These are phyloP conservation scores for Pisolithus microcarpus DNA, from an alignment of 768 basidiomycete species.

Conservation along the genomic window DNA sequence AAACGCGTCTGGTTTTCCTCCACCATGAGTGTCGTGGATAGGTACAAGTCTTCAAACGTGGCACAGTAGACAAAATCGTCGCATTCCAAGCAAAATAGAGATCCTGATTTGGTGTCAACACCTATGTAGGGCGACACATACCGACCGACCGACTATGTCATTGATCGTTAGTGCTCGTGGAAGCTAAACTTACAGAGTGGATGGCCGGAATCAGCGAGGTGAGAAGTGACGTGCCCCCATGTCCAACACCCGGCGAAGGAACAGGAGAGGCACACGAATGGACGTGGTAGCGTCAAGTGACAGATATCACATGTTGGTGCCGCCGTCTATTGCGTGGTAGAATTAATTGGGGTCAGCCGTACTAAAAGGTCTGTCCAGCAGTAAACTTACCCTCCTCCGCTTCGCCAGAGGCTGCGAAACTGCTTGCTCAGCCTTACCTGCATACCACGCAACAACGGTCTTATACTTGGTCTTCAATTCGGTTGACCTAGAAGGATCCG, in stretches of 20 bases:
- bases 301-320: slow-evolving; percentile 63
- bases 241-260: slow-evolving; percentile 65
- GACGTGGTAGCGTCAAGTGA: slow-evolving; percentile 45
- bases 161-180: neutral
- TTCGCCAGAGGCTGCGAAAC: slow-evolving; percentile 40
- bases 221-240: slow-evolving; percentile 47
- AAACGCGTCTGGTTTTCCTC: slow-evolving; percentile 61
- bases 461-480: slow-evolving; percentile 44
- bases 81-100: slow-evolving; percentile 66
- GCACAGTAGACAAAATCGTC: slow-evolving; percentile 67
- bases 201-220: slow-evolving; percentile 54
- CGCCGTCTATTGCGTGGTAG: slow-evolving; percentile 33
- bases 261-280: slow-evolving; percentile 72
- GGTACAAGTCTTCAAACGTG: slow-evolving; percentile 40
- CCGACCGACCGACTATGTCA: neutral
- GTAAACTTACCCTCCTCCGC: slow-evolving; percentile 51
- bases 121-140: slow-evolving; percentile 35
- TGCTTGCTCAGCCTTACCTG: slow-evolving; percentile 38
- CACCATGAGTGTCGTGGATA: slow-evolving; percentile 38
- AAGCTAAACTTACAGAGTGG: slow-evolving; percentile 49
- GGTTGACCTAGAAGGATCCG: slow-evolving; percentile 23
- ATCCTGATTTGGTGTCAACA: slow-evolving; percentile 67
- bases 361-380: neutral
- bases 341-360: neutral
- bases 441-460: slow-evolving; percentile 49